phyloP scores from a whole-genome alignment of 176 grass and related monocot species.

The Oropetium thomaeum region DNA sequence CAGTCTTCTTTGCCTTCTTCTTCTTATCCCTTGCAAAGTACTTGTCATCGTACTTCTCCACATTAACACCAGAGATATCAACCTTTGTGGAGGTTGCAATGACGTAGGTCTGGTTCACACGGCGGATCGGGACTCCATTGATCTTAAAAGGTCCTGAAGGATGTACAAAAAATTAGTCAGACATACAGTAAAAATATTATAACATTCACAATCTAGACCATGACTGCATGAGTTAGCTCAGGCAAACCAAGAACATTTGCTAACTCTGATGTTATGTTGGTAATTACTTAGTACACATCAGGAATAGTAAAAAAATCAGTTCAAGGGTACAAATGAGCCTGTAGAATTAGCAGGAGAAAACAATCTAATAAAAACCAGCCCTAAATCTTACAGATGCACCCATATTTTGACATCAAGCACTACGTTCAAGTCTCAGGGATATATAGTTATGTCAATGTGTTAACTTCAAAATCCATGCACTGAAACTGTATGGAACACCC shows the following conservation, averaged over 20 bases:
- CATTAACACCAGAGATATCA: slow-evolving; percentile 68
- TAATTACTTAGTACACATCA: not conserved
- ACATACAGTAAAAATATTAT: not conserved
- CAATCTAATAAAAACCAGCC: not conserved
- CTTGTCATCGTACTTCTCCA: slow-evolving; percentile 75
- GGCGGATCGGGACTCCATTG: slow-evolving; percentile 83
- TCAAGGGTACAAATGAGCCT: not conserved
- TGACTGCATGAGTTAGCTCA: not conserved
- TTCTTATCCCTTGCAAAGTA: slow-evolving; percentile 89
- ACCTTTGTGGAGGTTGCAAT: slow-evolving; percentile 87
- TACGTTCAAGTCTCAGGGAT: not conserved
- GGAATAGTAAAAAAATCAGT: not conserved
- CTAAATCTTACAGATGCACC: slow-evolving; percentile 2
- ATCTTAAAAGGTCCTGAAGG: slow-evolving; percentile 88
- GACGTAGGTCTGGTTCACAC: slow-evolving; percentile 77
- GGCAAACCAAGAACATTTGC: not conserved
- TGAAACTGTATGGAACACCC: not conserved
- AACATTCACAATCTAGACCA: not conserved
- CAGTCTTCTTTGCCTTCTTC: slow-evolving; percentile 69
- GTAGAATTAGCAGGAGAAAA: not conserved
- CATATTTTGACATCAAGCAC: not conserved
- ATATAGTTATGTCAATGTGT: not conserved
- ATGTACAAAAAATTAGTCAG: not conserved
- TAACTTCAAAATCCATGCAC: not conserved
- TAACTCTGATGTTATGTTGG: not conserved